Evolutionary conservation across 305 asterid species (phyloP).

Genomic region (Stenogyne calaminthoides): DNA sequence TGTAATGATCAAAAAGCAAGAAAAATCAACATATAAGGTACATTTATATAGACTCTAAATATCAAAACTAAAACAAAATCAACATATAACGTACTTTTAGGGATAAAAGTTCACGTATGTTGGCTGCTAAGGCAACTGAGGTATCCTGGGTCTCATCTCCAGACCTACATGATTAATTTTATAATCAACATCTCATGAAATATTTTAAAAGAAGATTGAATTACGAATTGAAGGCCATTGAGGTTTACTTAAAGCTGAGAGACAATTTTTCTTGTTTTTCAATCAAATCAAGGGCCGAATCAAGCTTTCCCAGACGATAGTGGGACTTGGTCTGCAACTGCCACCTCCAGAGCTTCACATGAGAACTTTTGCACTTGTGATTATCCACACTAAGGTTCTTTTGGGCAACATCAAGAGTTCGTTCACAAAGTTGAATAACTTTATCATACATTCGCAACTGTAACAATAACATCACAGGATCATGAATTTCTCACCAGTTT

Average conservation of each 20-base stretch:
- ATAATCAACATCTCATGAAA: conserved; percentile 34
- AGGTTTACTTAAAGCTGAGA: conserved; percentile 49
- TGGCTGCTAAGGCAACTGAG: conserved; percentile 52
- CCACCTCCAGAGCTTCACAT: conserved; percentile 78
- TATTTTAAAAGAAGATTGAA: conserved; percentile 23
- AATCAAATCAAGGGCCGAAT: conserved; percentile 79
- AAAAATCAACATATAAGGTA: not conserved
- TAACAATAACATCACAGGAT: conserved; percentile 26
- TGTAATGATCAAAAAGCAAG: conserved; percentile 33
- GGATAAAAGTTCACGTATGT: conserved; percentile 74
- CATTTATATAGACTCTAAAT: not conserved
- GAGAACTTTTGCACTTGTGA: conserved; percentile 37
- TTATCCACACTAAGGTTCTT: conserved; percentile 52
- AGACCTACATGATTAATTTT: conserved; percentile 37
- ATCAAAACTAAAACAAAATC: not conserved
- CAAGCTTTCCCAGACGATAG: conserved; percentile 80
- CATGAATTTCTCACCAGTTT: conserved; percentile 9
- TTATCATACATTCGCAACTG: conserved; percentile 71
- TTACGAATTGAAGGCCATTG: conserved; percentile 22
- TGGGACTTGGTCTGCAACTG: conserved; percentile 63
- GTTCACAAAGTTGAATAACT: conserved; percentile 74
- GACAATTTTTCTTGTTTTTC: conserved; percentile 60
- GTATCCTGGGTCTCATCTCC: conserved; percentile 43
- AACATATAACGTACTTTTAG: conserved; percentile 53
- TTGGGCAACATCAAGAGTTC: conserved; percentile 66